A percentile compares a stretch with the other conserved stretches of the same genome.
Evolutionary conservation across 176 grass and related monocot species (phyloP).

Genomic region (Rhipidocladum racemiflorum): DNA sequence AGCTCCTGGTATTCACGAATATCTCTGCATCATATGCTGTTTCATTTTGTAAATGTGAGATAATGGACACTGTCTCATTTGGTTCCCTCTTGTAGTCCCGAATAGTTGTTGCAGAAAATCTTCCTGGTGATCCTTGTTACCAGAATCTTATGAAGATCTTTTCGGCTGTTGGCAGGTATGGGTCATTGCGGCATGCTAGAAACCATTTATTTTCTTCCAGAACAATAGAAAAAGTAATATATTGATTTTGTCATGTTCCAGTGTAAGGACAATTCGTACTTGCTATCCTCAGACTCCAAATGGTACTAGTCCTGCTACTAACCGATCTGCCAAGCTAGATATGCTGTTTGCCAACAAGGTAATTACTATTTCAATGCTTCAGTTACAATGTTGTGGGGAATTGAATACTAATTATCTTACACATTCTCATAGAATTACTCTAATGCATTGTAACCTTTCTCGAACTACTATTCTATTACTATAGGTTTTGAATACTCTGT

Average conservation of each 20-base stretch:
- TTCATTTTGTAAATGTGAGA: conserved; percentile 21
- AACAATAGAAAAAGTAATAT: conserved; percentile 18
- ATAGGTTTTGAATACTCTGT: not conserved
- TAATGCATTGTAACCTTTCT: not conserved
- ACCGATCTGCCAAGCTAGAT: conserved; percentile 89
- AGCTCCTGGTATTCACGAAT: conserved; percentile 61
- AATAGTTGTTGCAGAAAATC: conserved; percentile 91
- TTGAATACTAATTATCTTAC: not conserved
- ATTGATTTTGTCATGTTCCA: conserved; percentile 32
- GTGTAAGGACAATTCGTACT: conserved; percentile 89
- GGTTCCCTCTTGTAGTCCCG: conserved; percentile 49
- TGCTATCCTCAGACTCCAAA: conserved; percentile 96
- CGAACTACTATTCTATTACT: not conserved
- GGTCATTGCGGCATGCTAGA: not conserved
- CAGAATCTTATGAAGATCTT: conserved; percentile 98
- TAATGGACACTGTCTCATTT: not conserved
- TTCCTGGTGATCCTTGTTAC: conserved; percentile 90
- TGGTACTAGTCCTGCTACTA: conserved; percentile 67
- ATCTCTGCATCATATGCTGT: conserved; percentile 1
- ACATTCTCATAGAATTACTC: not conserved
- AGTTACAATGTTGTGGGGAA: not conserved
- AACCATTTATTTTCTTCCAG: not conserved
- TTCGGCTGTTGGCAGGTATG: conserved; percentile 78
- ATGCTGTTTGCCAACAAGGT: conserved; percentile 99
- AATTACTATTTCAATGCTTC: conserved; percentile 1